phyloP scores from a whole-genome alignment of 1,284 basidiomycete species.

The Cystobasidiaceae sp. region DNA sequence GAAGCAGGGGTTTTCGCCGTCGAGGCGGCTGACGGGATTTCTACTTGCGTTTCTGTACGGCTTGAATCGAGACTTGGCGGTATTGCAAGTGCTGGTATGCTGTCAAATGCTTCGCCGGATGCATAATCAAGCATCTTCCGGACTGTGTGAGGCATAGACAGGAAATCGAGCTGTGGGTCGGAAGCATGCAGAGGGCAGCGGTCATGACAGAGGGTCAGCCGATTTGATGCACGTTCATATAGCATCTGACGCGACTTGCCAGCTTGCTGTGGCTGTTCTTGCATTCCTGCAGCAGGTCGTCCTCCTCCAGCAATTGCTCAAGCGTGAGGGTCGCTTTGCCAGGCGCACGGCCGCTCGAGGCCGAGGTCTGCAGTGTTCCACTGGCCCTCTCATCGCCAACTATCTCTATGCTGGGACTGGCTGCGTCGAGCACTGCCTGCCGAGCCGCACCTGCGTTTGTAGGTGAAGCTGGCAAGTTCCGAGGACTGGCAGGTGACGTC shows the following conservation, averaged over 20 bases:
- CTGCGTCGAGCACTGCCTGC: background rate
- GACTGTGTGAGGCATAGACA: conserved; percentile 12
- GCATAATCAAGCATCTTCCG: conserved; percentile 29
- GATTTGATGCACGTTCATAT: background rate
- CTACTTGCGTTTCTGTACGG: background rate
- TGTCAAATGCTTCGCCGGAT: conserved; percentile 28
- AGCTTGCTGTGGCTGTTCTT: conserved; percentile 31
- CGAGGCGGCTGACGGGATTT: background rate
- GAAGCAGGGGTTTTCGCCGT: background rate
- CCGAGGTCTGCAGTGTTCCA: background rate
- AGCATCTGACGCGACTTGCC: background rate
- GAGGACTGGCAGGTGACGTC: background rate
- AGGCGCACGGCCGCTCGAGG: background rate
- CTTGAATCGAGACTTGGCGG: background rate
- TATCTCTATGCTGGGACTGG: conserved; percentile 6
- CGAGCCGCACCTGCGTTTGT: background rate
- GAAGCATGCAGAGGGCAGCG: background rate
- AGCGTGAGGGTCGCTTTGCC: background rate
- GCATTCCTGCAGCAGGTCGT: conserved; percentile 33
- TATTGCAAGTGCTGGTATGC: background rate
- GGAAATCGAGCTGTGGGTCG: conserved; percentile 28
- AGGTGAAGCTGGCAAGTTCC: background rate
- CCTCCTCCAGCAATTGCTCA: conserved; percentile 34
- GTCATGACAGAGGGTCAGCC: background rate
- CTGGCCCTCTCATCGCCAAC: background rate